Evolutionary conservation across 768 basidiomycete genomes (phyloP), one percentile per base, ranked within the genome.

Genomic region (Leccinum pellstonianum): DNA sequence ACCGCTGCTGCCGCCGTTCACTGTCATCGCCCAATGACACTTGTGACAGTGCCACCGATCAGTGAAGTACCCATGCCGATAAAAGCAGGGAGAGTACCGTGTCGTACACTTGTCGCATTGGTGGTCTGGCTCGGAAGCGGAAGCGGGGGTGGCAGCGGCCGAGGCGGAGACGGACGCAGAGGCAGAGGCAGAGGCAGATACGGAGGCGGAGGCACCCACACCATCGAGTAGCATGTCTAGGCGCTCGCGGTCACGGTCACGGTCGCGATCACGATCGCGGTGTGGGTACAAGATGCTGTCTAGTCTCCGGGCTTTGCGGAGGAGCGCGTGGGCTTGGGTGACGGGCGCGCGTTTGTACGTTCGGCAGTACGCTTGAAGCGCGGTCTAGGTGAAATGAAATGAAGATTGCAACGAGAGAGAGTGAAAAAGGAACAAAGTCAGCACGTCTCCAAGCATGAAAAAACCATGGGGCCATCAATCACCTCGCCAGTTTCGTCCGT

Each of bases 221-320:
- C 23, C 19, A 10, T 46, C 43, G 19, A 46, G 19, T 11, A 21
- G 7, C 2, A 19, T 17, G 17, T 51, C 47, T 25, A 29, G 50
- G 15, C 41, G 41, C 1, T 43, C 38, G 3, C 41, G 41, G n/a
- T 43, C 43, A 46, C 43, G 43, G 11, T 46, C 50, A 11, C 23
- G 48, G 48, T 49, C 48, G 11, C 27, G 50, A 17, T 51, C 50
- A 0, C 31, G 51, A 12, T 52, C 51, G 57, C 70, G 60, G 78
- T 81, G 35, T 75, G 69, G 63, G 83, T 83, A 62, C 7, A 94
- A 77, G 50, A 92, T 79, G 31, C 77, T 76, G 68, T 98, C 96
- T 19, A 98, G 79, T 17, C 93, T 85, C 17, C 85, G 84, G 8
- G 95, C 95, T 74, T 95, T 95, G 54, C 96, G 90, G 25, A 97